A percentile compares a stretch with the other conserved stretches of the same genome.
These are phyloP conservation scores for Chlorella ohadii DNA, from an alignment of 139 green algal species.

Conservation along the genomic window DNA sequence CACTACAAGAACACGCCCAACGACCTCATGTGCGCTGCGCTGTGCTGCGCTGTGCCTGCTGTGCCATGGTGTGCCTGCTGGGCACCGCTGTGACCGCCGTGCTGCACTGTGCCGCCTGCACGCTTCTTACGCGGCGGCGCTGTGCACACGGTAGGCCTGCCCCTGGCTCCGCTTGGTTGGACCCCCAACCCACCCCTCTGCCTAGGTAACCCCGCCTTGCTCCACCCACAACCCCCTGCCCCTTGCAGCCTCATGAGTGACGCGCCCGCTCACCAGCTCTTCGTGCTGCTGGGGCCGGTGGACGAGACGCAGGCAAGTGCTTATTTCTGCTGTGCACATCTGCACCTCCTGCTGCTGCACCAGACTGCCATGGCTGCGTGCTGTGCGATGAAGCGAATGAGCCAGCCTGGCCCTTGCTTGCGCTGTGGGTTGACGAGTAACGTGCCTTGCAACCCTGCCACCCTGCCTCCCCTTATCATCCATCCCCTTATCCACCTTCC, in stretches of 20 bases:
- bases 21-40: conserved; percentile 79
- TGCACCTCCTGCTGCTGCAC: background rate
- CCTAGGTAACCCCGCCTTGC: no score
- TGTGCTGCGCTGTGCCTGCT: no score
- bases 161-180: no score
- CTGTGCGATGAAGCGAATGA: no score
- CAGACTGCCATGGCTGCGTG: no score
- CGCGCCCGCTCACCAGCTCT: conserved; percentile 97
- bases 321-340: background rate
- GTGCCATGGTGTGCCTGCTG: background rate
- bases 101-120: no score
- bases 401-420: no score
- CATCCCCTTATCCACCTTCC: background rate
- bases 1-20: conserved; percentile 99
- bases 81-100: background rate
- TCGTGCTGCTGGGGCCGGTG: conserved; percentile 93
- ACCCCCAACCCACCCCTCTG: no score
- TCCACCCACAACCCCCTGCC: background rate
- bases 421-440: no score
- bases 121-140: no score
- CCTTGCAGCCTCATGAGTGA: conserved; percentile 74
- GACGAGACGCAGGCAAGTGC: conserved; percentile 68
- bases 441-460: background rate
- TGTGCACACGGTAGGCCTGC: no score
- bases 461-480: background rate